Conservation (phyloP, 2,329 filamentous ascomycete species). For the Lachnellula willkommii region DNA sequence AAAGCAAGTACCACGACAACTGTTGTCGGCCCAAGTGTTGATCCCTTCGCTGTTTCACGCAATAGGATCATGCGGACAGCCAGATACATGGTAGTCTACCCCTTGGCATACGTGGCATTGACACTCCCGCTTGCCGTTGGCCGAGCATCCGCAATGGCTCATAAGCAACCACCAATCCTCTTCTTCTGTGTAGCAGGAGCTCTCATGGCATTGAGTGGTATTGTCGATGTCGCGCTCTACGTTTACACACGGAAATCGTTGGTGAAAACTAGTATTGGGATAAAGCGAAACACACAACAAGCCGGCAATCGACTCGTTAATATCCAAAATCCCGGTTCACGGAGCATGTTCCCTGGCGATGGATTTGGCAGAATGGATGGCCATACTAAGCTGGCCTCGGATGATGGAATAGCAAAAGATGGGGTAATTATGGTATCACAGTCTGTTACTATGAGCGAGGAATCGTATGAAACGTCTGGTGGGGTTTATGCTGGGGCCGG, state of each 20-base stretch:
- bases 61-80: slow-evolving; percentile 34
- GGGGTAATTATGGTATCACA: not conserved
- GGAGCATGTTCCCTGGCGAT: not conserved
- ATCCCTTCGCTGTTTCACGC: slow-evolving; percentile 16
- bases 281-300: not conserved
- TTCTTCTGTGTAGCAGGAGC: slow-evolving; percentile 20
- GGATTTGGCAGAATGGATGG: too few relatives aligned
- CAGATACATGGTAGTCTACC: slow-evolving; percentile 48
- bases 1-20: slow-evolving; percentile 15
- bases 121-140: slow-evolving; percentile 46
- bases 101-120: slow-evolving; percentile 44
- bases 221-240: slow-evolving; percentile 23
- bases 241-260: slow-evolving; percentile 24
- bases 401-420: not conserved
- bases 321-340: not conserved
- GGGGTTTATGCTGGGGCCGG: not conserved
- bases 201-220: slow-evolving; percentile 23
- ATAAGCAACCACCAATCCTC: slow-evolving; percentile 16
- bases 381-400: not conserved
- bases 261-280: slow-evolving; percentile 7
- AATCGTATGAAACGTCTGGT: not conserved
- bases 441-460: not conserved
- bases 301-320: not conserved
- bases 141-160: slow-evolving; percentile 44
- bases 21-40: not conserved